Percentiles rank a stretch among this genome's conserved stretches.
Evolutionary conservation across 371 early-diverging fungal species (phyloP).

Genomic region (Mortierella sp.): DNA sequence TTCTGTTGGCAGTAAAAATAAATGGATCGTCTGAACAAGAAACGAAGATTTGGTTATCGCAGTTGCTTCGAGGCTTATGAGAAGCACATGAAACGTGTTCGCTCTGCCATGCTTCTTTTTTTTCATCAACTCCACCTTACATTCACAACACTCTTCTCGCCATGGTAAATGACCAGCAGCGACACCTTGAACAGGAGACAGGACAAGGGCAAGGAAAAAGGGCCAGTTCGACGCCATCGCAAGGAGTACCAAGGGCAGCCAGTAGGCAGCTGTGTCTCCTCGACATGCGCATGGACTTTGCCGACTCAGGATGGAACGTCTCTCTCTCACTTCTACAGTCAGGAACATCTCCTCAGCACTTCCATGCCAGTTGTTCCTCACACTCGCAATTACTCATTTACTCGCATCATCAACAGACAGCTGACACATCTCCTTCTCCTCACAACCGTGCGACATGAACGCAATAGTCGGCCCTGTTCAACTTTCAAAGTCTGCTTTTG

Average conservation of each 20-base stretch:
- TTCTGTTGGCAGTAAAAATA: too few species aligned
- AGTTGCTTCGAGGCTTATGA: not conserved
- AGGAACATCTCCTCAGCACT: too few species aligned
- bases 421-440: not conserved
- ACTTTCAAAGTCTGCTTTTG: slow-evolving; percentile 84
- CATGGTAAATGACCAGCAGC: not conserved
- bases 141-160: not conserved
- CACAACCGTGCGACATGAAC: not conserved
- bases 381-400: too few species aligned
- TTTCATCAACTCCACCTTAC: not conserved
- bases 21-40: too few species aligned
- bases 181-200: not conserved
- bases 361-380: too few species aligned
- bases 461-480: slow-evolving; percentile 83
- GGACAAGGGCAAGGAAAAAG: not conserved
- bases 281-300: too few species aligned
- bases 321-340: too few species aligned
- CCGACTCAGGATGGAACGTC: too few species aligned
- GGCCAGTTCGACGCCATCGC: not conserved
- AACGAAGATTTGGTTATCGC: not conserved
- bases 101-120: not conserved
- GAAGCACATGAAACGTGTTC: not conserved
- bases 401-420: too few species aligned
- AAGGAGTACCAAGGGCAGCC: too few species aligned
- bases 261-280: too few species aligned